Percentiles rank a stretch among this genome's conserved stretches.
Conservation (phyloP, 2,329 filamentous ascomycete species). For the Scopulariopsis brevicaulis region DNA sequence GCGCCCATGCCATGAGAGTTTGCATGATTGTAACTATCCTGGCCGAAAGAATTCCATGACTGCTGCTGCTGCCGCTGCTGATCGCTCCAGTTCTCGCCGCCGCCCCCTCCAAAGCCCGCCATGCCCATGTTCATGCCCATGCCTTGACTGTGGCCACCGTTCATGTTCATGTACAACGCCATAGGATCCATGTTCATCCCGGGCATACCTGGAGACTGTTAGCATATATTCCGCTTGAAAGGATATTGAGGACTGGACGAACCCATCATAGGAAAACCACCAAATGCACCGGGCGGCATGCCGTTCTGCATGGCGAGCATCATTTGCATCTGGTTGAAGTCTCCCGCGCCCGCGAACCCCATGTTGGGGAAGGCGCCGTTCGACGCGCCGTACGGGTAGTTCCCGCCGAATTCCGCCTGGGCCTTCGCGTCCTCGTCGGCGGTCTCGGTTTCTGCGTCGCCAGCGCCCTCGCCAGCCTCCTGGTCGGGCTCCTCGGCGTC, state of each 20-base stretch:
- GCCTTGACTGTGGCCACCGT: constrained; percentile 63
- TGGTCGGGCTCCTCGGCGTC: constrained; percentile 15
- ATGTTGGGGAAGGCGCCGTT: constrained; percentile 41
- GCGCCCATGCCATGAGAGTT: constrained; percentile 71
- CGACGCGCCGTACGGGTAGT: constrained; percentile 16
- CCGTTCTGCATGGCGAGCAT: constrained; percentile 68
- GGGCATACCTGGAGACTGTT: constrained; percentile 50
- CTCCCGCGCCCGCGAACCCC: constrained; percentile 42
- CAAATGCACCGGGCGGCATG: constrained; percentile 44
- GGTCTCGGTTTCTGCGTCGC: constrained; percentile 17
- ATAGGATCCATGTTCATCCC: constrained; percentile 78
- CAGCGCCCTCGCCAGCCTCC: constrained; percentile 13
- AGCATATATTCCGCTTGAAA: not conserved
- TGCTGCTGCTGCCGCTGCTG: constrained; percentile 69
- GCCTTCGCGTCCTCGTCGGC: constrained; percentile 16
- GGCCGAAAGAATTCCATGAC: constrained; percentile 65
- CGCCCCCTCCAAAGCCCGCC: constrained; percentile 48
- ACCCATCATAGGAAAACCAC: constrained; percentile 77
- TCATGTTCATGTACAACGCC: constrained; percentile 75
- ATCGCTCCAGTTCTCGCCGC: constrained; percentile 57
- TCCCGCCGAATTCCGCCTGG: constrained; percentile 14
- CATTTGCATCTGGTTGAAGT: constrained; percentile 70
- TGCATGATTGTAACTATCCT: constrained; percentile 84
- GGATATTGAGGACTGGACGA: constrained; percentile 22
- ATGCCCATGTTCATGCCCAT: constrained; percentile 60